Evolutionary conservation across 2,329 filamentous ascomycete genomes (phyloP).

Genomic region (Penicillium aurantiogriseum): DNA sequence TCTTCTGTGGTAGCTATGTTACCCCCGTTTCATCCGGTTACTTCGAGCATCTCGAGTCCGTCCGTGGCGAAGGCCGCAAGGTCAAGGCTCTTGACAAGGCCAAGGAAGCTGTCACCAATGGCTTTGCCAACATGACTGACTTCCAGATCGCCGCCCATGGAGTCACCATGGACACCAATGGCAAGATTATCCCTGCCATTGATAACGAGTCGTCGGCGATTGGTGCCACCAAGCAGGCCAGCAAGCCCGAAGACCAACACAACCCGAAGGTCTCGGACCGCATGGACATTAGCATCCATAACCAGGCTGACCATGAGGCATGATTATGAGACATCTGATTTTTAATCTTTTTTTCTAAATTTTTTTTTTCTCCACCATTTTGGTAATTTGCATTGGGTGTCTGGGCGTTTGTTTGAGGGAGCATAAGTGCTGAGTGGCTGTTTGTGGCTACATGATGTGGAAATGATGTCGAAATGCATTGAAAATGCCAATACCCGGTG

Average conservation of each 20-base stretch:
- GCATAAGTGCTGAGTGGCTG: constrained; percentile 14
- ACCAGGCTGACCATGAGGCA: constrained; percentile 46
- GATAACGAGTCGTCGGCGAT: not conserved
- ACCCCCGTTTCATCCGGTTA: constrained; percentile 77
- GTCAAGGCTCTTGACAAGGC: constrained; percentile 65
- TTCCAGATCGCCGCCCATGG: constrained; percentile 63
- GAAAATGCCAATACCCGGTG: constrained; percentile 8
- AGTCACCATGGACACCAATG: constrained; percentile 55
- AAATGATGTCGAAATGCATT: constrained; percentile 17
- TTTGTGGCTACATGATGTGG: constrained; percentile 15
- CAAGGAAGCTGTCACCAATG: constrained; percentile 63
- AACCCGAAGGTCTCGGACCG: constrained; percentile 44
- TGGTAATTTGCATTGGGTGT: constrained; percentile 24
- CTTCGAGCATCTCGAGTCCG: constrained; percentile 73
- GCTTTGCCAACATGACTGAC: constrained; percentile 60
- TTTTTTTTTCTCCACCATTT: constrained; percentile 3
- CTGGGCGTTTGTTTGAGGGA: constrained; percentile 21
- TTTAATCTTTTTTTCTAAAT: not conserved
- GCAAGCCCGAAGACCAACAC: constrained; percentile 32
- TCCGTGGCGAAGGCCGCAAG: constrained; percentile 69
- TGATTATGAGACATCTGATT: constrained; percentile 26
- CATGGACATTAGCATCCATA: constrained; percentile 63
- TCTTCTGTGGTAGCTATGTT: constrained; percentile 85
- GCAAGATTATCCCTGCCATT: constrained; percentile 55
- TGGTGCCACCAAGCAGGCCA: not conserved